A percentile compares a stretch with the other conserved stretches of the same genome.
Evolutionary conservation across 202 grass and related monocot species (phyloP).

Genomic region (Carex arenaria): DNA sequence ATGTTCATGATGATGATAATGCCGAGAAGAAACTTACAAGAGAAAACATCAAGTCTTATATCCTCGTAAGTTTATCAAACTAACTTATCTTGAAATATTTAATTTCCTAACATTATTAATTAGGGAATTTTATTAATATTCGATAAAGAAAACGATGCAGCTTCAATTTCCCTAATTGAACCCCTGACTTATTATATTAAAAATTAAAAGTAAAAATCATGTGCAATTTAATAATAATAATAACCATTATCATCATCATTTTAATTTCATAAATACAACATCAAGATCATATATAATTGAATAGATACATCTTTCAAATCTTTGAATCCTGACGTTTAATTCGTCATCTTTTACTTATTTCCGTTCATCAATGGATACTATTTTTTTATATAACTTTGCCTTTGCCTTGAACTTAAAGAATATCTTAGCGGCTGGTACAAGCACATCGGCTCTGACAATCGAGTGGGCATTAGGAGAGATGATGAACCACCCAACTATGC

Average conservation of each 20-base stretch:
- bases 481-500: constrained; percentile 55
- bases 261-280: no score
- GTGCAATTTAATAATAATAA: no score
- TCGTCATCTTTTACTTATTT: no score
- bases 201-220: no score
- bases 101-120: background rate
- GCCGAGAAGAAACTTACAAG: constrained; percentile 54
- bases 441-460: constrained; percentile 62
- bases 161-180: no score
- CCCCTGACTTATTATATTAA: no score
- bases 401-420: constrained; percentile 22
- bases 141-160: background rate
- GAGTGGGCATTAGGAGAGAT: constrained; percentile 75
- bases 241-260: no score
- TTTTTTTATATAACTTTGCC: background rate
- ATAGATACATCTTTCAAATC: background rate
- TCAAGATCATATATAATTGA: no score
- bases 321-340: background rate
- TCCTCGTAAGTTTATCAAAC: constrained; percentile 37
- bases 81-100: background rate
- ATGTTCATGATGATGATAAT: constrained; percentile 51
- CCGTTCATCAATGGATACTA: background rate
- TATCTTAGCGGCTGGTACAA: constrained; percentile 67
- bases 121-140: background rate
- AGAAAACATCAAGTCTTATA: constrained; percentile 77